A percentile compares a stretch with the other conserved stretches of the same genome.
phyloP scores from a whole-genome alignment of 768 basidiomycete genomes.

The Lenzites betulinus region DNA sequence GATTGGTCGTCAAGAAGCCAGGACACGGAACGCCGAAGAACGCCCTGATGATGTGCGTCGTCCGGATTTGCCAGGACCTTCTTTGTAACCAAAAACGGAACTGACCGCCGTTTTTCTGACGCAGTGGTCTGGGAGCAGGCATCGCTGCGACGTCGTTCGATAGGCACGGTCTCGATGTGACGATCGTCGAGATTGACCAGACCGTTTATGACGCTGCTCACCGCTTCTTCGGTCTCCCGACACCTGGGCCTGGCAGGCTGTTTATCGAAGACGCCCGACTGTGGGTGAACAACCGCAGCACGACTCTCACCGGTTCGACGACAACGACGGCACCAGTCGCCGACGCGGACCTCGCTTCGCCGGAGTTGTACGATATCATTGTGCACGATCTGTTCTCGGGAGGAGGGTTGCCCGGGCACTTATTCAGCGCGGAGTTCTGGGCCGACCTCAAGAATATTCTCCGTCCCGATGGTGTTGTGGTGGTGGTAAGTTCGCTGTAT shows the following conservation, averaged over 20 bases:
- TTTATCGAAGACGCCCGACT: slow-evolving; percentile 76
- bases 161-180: slow-evolving; percentile 67
- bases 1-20: slow-evolving; percentile 59
- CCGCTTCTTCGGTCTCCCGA: slow-evolving; percentile 75
- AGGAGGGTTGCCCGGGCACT: slow-evolving; percentile 82
- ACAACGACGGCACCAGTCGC: slow-evolving; percentile 7
- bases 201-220: slow-evolving; percentile 84
- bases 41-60: slow-evolving; percentile 71
- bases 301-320: slow-evolving; percentile 30
- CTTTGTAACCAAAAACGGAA: not conserved
- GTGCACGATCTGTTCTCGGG: slow-evolving; percentile 95
- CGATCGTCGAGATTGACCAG: slow-evolving; percentile 93
- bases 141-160: slow-evolving; percentile 77
- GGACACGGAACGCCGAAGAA: slow-evolving; percentile 42
- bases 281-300: slow-evolving; percentile 57
- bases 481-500: slow-evolving; percentile 58
- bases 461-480: slow-evolving; percentile 72
- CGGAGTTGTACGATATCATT: slow-evolving; percentile 62
- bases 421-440: slow-evolving; percentile 90
- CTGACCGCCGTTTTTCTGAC: not conserved
- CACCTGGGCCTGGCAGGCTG: slow-evolving; percentile 58
- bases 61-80: not conserved
- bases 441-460: slow-evolving; percentile 62
- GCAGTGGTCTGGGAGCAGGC: slow-evolving; percentile 86
- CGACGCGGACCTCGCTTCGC: not conserved